These are phyloP conservation scores for Salmacisia buchloeana DNA, from an alignment of 1,284 basidiomycete species.

Conservation along the genomic window DNA sequence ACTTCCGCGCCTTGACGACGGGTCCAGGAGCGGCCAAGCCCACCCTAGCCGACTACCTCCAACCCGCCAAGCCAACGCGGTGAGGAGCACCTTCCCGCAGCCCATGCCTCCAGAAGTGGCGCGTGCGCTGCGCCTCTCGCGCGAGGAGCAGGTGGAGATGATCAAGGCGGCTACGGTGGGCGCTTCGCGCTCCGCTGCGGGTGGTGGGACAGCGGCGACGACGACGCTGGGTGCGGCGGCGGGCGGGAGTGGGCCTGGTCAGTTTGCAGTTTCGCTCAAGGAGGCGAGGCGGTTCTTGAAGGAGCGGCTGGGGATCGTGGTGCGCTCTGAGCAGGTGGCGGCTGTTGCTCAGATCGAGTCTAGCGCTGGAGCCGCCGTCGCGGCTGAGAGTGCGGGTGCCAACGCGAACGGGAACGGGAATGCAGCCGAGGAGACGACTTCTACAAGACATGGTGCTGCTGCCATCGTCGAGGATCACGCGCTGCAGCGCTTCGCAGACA, in stretches of 20 bases:
- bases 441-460: neutral
- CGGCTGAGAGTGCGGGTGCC: neutral
- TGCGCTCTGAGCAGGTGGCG: neutral
- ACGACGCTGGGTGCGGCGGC: neutral
- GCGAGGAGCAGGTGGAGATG: neutral
- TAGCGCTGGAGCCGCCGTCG: neutral
- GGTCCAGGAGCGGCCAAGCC: neutral
- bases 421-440: neutral
- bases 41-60: neutral
- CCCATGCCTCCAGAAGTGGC: constrained; percentile 6
- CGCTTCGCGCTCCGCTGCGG: neutral
- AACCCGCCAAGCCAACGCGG: constrained; percentile 1
- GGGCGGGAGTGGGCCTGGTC: neutral
- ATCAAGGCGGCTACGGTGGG: neutral
- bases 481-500: neutral
- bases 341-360: neutral
- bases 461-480: neutral
- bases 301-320: neutral
- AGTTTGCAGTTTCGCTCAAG: neutral
- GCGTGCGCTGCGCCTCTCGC: neutral
- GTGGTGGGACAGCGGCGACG: no score
- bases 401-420: neutral
- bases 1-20: neutral
- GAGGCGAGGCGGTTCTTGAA: constrained; percentile 1
- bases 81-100: constrained; percentile 1